These are phyloP conservation scores for Passiflora organensis DNA, from an alignment of 345 rosid genomes.

Conservation along the genomic window DNA sequence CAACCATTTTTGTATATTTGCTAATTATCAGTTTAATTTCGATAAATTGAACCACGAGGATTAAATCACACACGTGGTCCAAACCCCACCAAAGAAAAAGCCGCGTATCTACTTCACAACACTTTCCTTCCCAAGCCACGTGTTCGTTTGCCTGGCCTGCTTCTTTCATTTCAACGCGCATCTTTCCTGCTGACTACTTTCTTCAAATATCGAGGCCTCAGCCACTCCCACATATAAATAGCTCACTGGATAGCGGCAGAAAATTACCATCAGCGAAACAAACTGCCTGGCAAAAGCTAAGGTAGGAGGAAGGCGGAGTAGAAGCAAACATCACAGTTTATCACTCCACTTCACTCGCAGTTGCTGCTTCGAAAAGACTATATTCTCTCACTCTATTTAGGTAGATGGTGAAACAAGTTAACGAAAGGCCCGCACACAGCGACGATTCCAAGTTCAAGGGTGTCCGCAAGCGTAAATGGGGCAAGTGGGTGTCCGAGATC, in stretches of 20 bases:
- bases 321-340: too few species aligned
- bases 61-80: constrained; percentile 1
- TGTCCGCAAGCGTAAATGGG: constrained; percentile 64
- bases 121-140: neutral
- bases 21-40: too few species aligned
- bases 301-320: too few species aligned
- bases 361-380: too few species aligned
- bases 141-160: neutral
- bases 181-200: neutral
- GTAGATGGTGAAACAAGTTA: constrained; percentile 25
- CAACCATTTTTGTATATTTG: too few species aligned
- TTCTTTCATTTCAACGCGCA: constrained; percentile 6
- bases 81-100: neutral
- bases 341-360: neutral
- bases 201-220: neutral
- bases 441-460: constrained; percentile 38
- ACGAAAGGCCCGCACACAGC: constrained; percentile 16
- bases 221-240: neutral
- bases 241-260: constrained; percentile 7
- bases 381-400: too few species aligned
- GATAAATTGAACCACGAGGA: constrained; percentile 2
- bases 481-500: constrained; percentile 60
- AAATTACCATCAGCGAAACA: neutral
- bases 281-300: too few species aligned
- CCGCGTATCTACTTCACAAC: too few species aligned